Conservation (phyloP, 2,329 filamentous ascomycete species). For the Graphiopsis chlorocephala region DNA sequence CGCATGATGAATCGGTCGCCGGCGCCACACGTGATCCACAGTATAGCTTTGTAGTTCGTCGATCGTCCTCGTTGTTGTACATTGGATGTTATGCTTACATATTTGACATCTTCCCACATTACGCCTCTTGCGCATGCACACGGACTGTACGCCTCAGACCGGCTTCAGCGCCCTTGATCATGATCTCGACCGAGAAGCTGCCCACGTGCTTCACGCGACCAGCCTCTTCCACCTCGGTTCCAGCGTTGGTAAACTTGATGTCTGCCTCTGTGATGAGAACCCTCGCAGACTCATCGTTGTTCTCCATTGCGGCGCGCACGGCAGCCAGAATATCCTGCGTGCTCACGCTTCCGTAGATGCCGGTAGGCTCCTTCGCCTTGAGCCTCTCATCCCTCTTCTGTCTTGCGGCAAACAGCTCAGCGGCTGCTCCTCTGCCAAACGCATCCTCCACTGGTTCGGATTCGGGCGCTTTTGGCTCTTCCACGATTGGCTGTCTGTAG, state of each 20-base stretch:
- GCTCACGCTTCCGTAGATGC: constrained; percentile 56
- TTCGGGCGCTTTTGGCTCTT: constrained; percentile 20
- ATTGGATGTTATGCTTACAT: constrained; percentile 13
- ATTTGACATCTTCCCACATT: not conserved
- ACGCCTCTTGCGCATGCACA: constrained; percentile 39
- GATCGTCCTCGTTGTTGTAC: constrained; percentile 1
- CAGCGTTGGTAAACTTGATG: constrained; percentile 46
- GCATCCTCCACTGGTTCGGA: constrained; percentile 13
- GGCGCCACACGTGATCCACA: not conserved
- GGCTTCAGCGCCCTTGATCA: constrained; percentile 46
- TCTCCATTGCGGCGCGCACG: constrained; percentile 48
- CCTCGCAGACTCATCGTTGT: constrained; percentile 51
- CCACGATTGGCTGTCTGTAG: constrained; percentile 42
- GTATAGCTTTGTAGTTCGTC: not conserved
- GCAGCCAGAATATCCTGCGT: constrained; percentile 50
- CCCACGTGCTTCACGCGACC: constrained; percentile 54
- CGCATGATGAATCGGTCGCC: not conserved
- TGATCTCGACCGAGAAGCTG: constrained; percentile 52
- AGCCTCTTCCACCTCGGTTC: constrained; percentile 34
- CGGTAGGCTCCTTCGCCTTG: constrained; percentile 24
- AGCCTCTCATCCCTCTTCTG: constrained; percentile 18
- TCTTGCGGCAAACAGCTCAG: constrained; percentile 32
- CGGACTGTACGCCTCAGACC: constrained; percentile 42
- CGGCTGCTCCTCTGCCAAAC: constrained; percentile 24
- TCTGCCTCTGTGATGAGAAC: constrained; percentile 51